A percentile compares a stretch with the other conserved stretches of the same genome.
phyloP scores from a whole-genome alignment of 2,329 filamentous ascomycete genomes.

The Colletotrichum siamense region DNA sequence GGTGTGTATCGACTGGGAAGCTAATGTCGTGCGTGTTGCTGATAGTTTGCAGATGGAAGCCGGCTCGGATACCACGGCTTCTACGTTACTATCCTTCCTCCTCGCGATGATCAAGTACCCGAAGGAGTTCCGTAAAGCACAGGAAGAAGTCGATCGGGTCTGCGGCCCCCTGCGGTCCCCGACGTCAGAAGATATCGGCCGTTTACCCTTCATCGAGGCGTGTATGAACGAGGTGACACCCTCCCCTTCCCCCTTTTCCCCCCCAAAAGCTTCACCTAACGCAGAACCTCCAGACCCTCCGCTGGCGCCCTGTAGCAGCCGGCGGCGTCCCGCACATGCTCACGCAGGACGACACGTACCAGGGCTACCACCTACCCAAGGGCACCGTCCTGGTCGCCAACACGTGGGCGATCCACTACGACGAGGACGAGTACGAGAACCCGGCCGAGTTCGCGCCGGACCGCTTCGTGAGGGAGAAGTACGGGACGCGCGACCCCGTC shows the following conservation, averaged over 20 bases:
- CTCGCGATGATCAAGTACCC: slow-evolving; percentile 31
- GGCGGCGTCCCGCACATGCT: slow-evolving; percentile 53
- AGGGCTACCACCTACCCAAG: slow-evolving; percentile 52
- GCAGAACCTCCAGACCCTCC: slow-evolving; percentile 31
- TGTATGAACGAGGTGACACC: slow-evolving; percentile 23
- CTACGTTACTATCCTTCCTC: slow-evolving; percentile 13
- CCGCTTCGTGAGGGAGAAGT: slow-evolving; percentile 23
- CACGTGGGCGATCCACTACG: slow-evolving; percentile 33
- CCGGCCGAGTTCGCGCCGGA: slow-evolving; percentile 31
- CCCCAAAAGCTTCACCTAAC: no score
- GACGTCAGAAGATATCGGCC: slow-evolving; percentile 28
- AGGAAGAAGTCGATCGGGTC: slow-evolving; percentile 30
- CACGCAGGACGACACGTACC: slow-evolving; percentile 52
- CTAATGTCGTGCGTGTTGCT: no score
- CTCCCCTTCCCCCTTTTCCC: no score
- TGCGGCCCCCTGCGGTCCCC: slow-evolving; percentile 29
- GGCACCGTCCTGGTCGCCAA: slow-evolving; percentile 47
- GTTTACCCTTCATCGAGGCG: slow-evolving; percentile 28
- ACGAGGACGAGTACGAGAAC: slow-evolving; percentile 26
- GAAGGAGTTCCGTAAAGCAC: slow-evolving; percentile 26
- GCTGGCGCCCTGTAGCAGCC: slow-evolving; percentile 32
- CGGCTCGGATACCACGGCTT: slow-evolving; percentile 29
- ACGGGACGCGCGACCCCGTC: neutral
- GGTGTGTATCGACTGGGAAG: no score
- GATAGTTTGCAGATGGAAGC: slow-evolving; percentile 26